phyloP scores from a whole-genome alignment of 768 basidiomycete species.

The Lactarius vividus region DNA sequence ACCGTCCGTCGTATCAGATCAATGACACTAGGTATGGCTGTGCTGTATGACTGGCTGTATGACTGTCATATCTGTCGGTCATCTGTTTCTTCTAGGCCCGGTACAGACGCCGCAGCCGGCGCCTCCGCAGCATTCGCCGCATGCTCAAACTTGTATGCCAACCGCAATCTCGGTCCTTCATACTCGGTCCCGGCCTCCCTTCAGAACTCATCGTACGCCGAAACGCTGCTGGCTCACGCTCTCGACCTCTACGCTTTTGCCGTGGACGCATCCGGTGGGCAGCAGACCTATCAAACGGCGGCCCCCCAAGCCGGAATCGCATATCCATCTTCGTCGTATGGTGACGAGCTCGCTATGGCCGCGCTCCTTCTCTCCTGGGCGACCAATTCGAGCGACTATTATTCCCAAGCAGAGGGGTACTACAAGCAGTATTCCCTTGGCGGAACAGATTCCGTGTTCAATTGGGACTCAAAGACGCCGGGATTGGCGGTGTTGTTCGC shows the following conservation, averaged over 20 bases:
- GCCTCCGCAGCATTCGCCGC: conserved; percentile 86
- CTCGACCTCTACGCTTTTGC: conserved; percentile 74
- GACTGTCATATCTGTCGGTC: not conserved
- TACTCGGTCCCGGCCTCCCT: conserved; percentile 63
- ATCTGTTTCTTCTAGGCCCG: conserved; percentile 48
- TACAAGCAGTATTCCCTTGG: conserved; percentile 57
- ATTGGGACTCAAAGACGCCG: conserved; percentile 86
- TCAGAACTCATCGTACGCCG: conserved; percentile 68
- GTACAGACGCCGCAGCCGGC: conserved; percentile 85
- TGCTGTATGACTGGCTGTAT: not conserved
- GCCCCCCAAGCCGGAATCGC: conserved; percentile 60
- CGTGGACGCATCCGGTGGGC: conserved; percentile 57
- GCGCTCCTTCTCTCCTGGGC: conserved; percentile 76
- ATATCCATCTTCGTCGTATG: conserved; percentile 71
- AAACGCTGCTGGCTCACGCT: conserved; percentile 69
- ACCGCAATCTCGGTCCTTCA: conserved; percentile 50
- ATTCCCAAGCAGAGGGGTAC: conserved; percentile 59
- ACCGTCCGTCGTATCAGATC: conserved; percentile 75
- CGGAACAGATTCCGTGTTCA: conserved; percentile 60
- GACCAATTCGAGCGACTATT: conserved; percentile 56
- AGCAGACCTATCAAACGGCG: conserved; percentile 63
- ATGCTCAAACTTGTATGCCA: conserved; percentile 77
- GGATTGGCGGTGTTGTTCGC: conserved; percentile 73
- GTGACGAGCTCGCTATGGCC: conserved; percentile 73
- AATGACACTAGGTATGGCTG: conserved; percentile 54